phyloP scores from a whole-genome alignment of 352 stramenopile species.

The Globisporangium spiculum region DNA sequence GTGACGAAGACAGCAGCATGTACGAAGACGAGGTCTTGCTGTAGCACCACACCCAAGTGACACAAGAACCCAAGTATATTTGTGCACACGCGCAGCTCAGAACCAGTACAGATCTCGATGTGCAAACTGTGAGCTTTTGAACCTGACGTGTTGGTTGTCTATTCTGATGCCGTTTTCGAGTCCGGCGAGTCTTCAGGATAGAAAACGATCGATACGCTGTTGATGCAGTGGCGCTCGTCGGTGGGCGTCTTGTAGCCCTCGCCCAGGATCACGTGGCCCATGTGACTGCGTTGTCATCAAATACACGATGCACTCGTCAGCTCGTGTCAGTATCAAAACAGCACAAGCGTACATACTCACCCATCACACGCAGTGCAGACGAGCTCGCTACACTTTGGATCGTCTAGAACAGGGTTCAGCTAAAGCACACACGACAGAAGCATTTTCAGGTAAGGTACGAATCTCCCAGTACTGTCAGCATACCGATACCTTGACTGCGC shows the following conservation, averaged over 20 bases:
- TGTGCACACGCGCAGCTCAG: not conserved
- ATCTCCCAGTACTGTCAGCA: no score
- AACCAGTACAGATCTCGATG: not conserved
- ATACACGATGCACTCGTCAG: not conserved
- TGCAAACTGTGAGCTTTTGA: not conserved
- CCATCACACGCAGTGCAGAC: conserved; percentile 86
- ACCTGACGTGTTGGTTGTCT: not conserved
- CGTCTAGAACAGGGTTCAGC: conserved; percentile 62
- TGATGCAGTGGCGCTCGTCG: conserved; percentile 89
- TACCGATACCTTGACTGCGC: conserved; percentile 65
- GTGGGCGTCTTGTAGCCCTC: conserved; percentile 86
- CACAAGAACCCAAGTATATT: not conserved
- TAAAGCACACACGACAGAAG: conserved; percentile 14
- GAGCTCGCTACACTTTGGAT: conserved; percentile 71
- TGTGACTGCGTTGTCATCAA: conserved; percentile 47
- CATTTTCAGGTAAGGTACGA: not conserved
- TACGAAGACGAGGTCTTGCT: conserved; percentile 50
- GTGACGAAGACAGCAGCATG: conserved; percentile 37
- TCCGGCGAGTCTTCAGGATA: conserved; percentile 23
- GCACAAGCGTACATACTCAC: conserved; percentile 19
- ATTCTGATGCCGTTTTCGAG: not conserved
- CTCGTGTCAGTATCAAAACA: not conserved
- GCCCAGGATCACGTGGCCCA: conserved; percentile 90
- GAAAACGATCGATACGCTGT: conserved; percentile 88
- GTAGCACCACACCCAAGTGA: not conserved